Conservation (phyloP, 176 grass and related monocot species). For the Triticum aestivum region DNA sequence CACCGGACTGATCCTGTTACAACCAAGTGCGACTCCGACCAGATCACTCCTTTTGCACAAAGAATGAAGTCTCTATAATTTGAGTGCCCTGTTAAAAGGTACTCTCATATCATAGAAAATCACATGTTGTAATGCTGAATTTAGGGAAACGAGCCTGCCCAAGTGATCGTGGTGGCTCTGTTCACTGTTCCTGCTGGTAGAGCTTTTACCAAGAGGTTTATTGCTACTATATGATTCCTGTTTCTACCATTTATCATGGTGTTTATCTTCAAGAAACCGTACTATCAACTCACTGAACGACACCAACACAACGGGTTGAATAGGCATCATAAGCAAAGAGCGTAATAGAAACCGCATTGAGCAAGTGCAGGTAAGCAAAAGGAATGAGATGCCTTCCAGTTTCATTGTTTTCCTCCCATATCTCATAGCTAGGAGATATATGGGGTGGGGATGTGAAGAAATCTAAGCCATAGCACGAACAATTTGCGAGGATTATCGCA, state of each 20-base stretch:
- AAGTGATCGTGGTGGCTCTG: neutral
- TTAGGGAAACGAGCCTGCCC: neutral
- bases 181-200: neutral
- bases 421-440: neutral
- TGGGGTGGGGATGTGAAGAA: neutral
- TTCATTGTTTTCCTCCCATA: neutral
- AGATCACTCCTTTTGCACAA: no score
- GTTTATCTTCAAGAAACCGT: neutral
- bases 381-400: neutral
- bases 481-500: neutral
- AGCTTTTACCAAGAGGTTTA: neutral
- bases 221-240: neutral
- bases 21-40: no score
- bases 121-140: neutral
- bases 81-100: no score
- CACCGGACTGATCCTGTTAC: no score
- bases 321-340: neutral
- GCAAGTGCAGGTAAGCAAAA: neutral
- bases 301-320: accelerated
- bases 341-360: neutral
- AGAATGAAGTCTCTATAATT: no score
- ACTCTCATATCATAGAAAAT: neutral
- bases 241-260: accelerated
- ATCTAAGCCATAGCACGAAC: neutral
- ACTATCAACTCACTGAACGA: neutral